phyloP scores from a whole-genome alignment of 495 filamentous ascomycete species.

The Aspergillus egyptiacus region DNA sequence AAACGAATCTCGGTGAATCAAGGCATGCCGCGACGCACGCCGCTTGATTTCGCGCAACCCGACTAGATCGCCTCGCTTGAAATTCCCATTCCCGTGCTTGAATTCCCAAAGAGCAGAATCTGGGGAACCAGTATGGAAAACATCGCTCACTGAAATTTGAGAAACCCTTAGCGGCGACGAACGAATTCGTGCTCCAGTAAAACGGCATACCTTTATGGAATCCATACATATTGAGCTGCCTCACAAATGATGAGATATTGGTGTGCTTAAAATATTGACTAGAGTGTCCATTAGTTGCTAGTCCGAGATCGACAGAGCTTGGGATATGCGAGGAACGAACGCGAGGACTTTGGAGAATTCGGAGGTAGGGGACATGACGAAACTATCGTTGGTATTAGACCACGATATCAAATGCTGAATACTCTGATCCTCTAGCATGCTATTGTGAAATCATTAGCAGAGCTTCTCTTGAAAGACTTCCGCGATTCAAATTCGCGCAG shows the following conservation, averaged over 20 bases:
- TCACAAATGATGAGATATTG: constrained; percentile 96
- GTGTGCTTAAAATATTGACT: constrained; percentile 99
- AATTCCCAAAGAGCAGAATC: constrained; percentile 98
- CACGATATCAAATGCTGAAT: constrained; percentile 96
- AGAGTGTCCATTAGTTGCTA: constrained; percentile 23
- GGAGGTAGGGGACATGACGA: constrained; percentile 94
- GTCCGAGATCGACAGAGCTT: constrained; percentile 5
- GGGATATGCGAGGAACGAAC: constrained; percentile 50
- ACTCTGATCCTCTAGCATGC: constrained; percentile 90
- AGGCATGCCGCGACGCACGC: constrained; percentile 87
- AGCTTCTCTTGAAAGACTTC: not conserved
- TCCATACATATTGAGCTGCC: constrained; percentile 98
- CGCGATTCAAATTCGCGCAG: constrained; percentile 2
- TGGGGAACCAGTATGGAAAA: constrained; percentile 94
- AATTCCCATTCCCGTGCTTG: constrained; percentile 96
- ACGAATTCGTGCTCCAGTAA: not conserved
- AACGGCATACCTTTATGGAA: constrained; percentile 87
- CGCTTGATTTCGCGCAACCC: constrained; percentile 94
- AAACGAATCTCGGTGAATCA: constrained; percentile 94
- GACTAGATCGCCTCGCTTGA: constrained; percentile 88
- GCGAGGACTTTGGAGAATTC: constrained; percentile 98
- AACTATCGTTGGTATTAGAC: constrained; percentile 90
- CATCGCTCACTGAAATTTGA: constrained; percentile 74
- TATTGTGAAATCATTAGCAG: constrained; percentile 31
- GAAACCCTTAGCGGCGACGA: constrained; percentile 11